A percentile compares a stretch with the other conserved stretches of the same genome.
Conservation (phyloP, 768 basidiomycete species). For the Krasilnikovozyma curviuscula region DNA sequence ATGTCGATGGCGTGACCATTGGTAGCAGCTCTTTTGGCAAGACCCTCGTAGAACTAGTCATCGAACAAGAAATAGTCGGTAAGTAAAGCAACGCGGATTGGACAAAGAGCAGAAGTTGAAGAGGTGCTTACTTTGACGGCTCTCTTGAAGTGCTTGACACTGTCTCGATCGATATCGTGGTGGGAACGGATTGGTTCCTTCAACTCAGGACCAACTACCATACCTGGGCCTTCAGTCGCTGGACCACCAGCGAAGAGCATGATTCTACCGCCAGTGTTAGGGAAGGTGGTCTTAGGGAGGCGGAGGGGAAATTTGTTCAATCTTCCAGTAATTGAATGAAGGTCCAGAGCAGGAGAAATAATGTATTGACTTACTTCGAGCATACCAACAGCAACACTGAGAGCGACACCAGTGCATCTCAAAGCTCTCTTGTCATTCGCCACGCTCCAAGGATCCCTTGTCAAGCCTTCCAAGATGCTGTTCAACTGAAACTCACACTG, state of each 20-base stretch:
- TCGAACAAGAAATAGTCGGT: not conserved
- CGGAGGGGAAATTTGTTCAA: not conserved
- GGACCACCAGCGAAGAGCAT: constrained; percentile 94
- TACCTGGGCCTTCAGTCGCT: constrained; percentile 86
- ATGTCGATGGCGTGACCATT: constrained; percentile 90
- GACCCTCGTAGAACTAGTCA: constrained; percentile 74
- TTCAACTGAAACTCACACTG: constrained; percentile 95
- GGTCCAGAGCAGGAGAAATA: not conserved
- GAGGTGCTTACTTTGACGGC: constrained; percentile 55
- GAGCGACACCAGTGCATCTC: constrained; percentile 83
- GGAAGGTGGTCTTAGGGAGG: constrained; percentile 49
- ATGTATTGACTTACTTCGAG: constrained; percentile 42
- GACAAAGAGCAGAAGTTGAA: not conserved
- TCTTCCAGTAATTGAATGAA: not conserved
- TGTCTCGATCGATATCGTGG: constrained; percentile 94
- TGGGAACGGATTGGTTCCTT: constrained; percentile 96
- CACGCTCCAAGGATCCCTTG: constrained; percentile 92
- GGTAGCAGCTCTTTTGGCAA: constrained; percentile 77
- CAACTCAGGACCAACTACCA: constrained; percentile 87
- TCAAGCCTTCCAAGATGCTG: constrained; percentile 66
- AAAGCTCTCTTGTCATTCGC: constrained; percentile 81
- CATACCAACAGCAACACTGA: constrained; percentile 80
- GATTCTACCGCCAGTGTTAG: constrained; percentile 86
- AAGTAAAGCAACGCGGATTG: not conserved
- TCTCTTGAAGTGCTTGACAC: constrained; percentile 90